Conservation (phyloP, 202 grass and related monocot genomes). For the Elaeis oleifera region DNA sequence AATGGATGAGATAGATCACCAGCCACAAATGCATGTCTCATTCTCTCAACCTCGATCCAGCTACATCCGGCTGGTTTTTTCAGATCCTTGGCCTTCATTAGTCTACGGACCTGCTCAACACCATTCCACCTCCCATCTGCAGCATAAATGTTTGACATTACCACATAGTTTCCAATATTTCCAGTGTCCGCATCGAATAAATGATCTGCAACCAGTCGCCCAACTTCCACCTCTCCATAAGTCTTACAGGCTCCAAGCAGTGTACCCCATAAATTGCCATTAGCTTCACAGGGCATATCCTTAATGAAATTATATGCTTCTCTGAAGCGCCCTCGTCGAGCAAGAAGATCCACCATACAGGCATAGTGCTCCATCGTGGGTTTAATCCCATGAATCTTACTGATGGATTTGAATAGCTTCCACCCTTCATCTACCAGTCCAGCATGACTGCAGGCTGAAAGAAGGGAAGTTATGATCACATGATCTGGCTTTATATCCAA, state of each 20-base stretch:
- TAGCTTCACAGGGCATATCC: conserved; percentile 39
- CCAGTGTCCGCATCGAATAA: conserved; percentile 35
- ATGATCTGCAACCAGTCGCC: conserved; percentile 33
- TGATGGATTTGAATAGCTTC: conserved; percentile 46
- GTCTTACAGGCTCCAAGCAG: too few species aligned
- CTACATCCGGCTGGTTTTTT: too few species aligned
- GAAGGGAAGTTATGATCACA: conserved; percentile 47
- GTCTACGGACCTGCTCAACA: conserved; percentile 23
- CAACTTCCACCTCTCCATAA: conserved; percentile 31
- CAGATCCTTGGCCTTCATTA: too few species aligned
- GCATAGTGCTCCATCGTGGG: conserved; percentile 44
- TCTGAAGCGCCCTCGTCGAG: conserved; percentile 14
- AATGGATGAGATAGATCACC: conserved; percentile 43
- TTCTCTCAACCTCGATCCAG: conserved; percentile 28
- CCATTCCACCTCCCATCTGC: conserved; percentile 53
- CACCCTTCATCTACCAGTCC: conserved; percentile 50
- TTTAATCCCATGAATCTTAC: conserved; percentile 32
- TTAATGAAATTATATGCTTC: conserved; percentile 48
- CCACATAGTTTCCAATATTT: conserved; percentile 48
- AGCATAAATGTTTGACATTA: conserved; percentile 69
- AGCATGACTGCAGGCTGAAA: conserved; percentile 67
- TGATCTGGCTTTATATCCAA: conserved; percentile 52
- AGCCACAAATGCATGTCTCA: conserved; percentile 35
- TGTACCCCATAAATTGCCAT: neutral
- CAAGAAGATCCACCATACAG: conserved; percentile 14